Conservation (phyloP, 2,329 filamentous ascomycete genomes). For the Neonectria hederae region DNA sequence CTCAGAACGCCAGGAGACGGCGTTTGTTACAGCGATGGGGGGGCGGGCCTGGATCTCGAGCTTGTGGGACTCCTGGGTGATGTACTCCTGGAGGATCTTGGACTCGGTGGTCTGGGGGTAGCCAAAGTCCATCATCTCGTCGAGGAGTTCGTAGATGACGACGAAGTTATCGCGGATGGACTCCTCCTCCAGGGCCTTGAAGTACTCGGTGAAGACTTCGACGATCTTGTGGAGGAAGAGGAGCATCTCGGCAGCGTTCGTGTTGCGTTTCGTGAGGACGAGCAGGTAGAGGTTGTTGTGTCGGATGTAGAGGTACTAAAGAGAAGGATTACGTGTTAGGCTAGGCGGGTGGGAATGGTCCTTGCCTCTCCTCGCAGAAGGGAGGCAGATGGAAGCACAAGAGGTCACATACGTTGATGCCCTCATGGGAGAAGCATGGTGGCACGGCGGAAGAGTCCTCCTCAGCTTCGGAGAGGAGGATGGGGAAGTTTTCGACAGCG, state of each 20-base stretch:
- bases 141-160: slow-evolving; percentile 96
- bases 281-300: slow-evolving; percentile 99
- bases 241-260: slow-evolving; percentile 97
- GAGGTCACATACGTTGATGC: slow-evolving; percentile 82
- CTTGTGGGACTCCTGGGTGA: slow-evolving; percentile 99
- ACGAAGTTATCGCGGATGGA: slow-evolving; percentile 99
- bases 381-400: slow-evolving; percentile 15
- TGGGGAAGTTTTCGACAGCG: slow-evolving; percentile 96
- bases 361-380: neutral
- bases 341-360: neutral
- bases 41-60: slow-evolving; percentile 95
- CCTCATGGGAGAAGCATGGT: slow-evolving; percentile 97
- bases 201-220: slow-evolving; percentile 99
- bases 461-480: slow-evolving; percentile 96
- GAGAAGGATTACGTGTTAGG: slow-evolving; percentile 26
- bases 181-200: slow-evolving; percentile 98
- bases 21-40: slow-evolving; percentile 97
- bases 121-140: slow-evolving; percentile 99
- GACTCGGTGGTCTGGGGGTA: slow-evolving; percentile 98
- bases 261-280: slow-evolving; percentile 97
- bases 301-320: slow-evolving; percentile 95
- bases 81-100: slow-evolving; percentile 99
- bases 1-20: slow-evolving; percentile 97
- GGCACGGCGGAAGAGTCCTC: slow-evolving; percentile 98
- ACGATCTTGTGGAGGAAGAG: slow-evolving; percentile 98